Evolutionary conservation across 257 asterid genomes (phyloP), one percentile per base, ranked within the genome.

Genomic region (Plantago elongata): DNA sequence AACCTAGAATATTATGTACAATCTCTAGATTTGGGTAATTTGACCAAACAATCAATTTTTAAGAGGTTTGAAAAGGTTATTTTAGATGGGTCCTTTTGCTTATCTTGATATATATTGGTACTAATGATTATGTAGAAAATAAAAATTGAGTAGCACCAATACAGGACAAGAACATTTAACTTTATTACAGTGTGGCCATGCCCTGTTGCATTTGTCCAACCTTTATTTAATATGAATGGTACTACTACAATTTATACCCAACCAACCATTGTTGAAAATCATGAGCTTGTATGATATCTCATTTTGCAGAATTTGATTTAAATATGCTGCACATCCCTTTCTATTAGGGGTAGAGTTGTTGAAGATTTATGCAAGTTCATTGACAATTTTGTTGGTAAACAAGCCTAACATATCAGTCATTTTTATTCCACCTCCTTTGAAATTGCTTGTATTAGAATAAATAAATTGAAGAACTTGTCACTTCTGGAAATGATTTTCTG

Each of bases 211-310:
- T 12, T 51, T 18, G 68, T 61, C 65, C 66, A 52, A 37, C 59
- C 54, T 75, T 69, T 61, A 68, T 62, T 65, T 60, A 63, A 60
- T 70, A 18, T 71, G 80, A 70, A 34, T 62, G 18, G 14, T 17
- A 48, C 34, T 15, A 51, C 49, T 15, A 51, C 49, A 40, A 61
- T 27, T 66, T 43, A 30, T 4, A 16, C 37, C 51, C 68, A 54
- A 42, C 46, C 48, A 58, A 57, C 59, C 63, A 51, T 49, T 29
- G 17, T 47, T 63, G 40, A 65, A 12, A 37, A 45, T 57, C n/a
- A 34, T 37, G 30, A 22, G 54, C 0, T 50, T 50, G 49, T 30
- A 45, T n/a, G 40, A 37, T n/a, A 10, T 15, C 11, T 61, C n/a
- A 43, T 29, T 61, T 27, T 9, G n/a, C 17, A n/a, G 8, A 3